phyloP scores from a whole-genome alignment of 1,284 basidiomycete genomes.

The Hemileia vastatrix region DNA sequence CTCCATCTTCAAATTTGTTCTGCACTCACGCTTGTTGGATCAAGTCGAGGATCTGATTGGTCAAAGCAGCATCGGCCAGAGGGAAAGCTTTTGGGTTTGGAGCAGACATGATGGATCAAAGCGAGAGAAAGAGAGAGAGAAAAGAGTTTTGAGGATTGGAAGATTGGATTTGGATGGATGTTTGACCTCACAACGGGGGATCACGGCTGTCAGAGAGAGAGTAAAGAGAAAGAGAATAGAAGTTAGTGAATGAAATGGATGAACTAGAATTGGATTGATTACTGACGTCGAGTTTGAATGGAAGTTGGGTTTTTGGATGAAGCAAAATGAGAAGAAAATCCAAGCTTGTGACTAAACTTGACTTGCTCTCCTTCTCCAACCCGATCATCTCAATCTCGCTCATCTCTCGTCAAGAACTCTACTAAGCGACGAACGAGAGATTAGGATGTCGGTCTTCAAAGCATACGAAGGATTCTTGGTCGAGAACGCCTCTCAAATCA shows the following conservation, averaged over 20 bases:
- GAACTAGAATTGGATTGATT: too few relatives aligned
- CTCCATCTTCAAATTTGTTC: background rate
- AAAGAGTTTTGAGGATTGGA: background rate
- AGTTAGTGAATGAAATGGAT: too few relatives aligned
- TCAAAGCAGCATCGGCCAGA: conserved; percentile 72
- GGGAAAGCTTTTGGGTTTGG: conserved; percentile 87
- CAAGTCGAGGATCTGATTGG: conserved; percentile 90
- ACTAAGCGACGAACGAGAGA: background rate
- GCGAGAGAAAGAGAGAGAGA: background rate
- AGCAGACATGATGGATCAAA: too few relatives aligned
- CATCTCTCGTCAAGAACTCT: too few relatives aligned
- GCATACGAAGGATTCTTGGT: conserved; percentile 40
- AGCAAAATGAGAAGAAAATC: too few relatives aligned
- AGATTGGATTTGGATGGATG: background rate
- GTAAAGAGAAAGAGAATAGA: too few relatives aligned
- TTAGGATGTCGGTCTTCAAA: conserved; percentile 32
- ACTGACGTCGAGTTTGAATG: too few relatives aligned
- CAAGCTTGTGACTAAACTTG: too few relatives aligned
- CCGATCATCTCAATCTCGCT: too few relatives aligned
- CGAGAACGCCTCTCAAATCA: conserved; percentile 49
- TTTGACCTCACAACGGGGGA: background rate
- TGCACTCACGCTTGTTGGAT: conserved; percentile 63
- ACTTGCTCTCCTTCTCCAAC: too few relatives aligned
- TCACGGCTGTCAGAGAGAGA: background rate
- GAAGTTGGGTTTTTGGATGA: too few relatives aligned